Evolutionary conservation across 805 yeast species (phyloP).

Genomic region (Myxozyma lipomycoides): DNA sequence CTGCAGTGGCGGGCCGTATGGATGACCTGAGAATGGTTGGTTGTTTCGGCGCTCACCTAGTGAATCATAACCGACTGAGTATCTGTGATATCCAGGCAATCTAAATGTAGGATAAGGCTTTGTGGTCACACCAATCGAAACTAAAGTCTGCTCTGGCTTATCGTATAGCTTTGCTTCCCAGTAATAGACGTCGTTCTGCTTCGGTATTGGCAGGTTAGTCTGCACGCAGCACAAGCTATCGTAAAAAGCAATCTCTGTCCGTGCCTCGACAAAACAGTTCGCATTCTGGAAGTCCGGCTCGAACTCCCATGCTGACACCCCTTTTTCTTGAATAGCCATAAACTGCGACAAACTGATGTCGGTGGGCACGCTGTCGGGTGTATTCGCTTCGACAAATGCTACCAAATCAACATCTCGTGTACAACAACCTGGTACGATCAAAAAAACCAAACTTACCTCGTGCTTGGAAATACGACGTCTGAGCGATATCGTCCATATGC

Average conservation of each 20-base stretch:
- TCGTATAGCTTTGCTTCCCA: slow-evolving; percentile 84
- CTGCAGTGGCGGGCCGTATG: slow-evolving; percentile 55
- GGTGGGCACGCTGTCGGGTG: slow-evolving; percentile 44
- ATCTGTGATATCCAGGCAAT: slow-evolving; percentile 85
- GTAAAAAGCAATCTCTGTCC: slow-evolving; percentile 49
- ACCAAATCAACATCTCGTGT: too few relatives aligned
- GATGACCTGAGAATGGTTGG: slow-evolving; percentile 61
- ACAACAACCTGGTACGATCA: background rate
- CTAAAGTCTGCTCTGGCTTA: slow-evolving; percentile 44
- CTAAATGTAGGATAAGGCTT: slow-evolving; percentile 92
- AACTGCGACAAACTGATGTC: slow-evolving; percentile 54
- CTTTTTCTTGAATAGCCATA: slow-evolving; percentile 75
- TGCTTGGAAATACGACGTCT: slow-evolving; percentile 64
- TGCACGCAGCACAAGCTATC: slow-evolving; percentile 63
- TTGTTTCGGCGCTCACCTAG: slow-evolving; percentile 74
- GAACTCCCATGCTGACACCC: slow-evolving; percentile 88
- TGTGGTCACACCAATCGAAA: slow-evolving; percentile 77
- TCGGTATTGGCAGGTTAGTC: slow-evolving; percentile 82
- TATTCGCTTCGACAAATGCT: slow-evolving; percentile 42
- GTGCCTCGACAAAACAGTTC: slow-evolving; percentile 61
- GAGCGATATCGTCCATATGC: slow-evolving; percentile 50
- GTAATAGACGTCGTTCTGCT: slow-evolving; percentile 77
- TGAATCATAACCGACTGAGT: slow-evolving; percentile 84
- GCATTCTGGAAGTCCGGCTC: slow-evolving; percentile 47
- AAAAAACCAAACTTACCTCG: slow-evolving; percentile 39